Base-by-base conservation (phyloP, 1,139 yeast species). In the Kluyveromyces sp. region DNA sequence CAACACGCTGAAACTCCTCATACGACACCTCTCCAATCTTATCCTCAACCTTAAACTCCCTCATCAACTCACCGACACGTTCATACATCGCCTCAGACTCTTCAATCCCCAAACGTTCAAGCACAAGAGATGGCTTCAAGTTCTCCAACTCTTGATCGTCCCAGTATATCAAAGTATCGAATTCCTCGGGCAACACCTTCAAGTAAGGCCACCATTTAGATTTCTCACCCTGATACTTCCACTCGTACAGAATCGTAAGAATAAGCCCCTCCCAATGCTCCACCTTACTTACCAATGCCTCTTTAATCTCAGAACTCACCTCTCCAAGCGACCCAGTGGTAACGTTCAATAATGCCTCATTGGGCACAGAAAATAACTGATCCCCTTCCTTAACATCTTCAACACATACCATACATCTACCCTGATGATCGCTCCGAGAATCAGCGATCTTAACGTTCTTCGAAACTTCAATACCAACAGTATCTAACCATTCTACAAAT, bases 141-240 rank as follows among this genome's bases (percentile, higher is more conserved):
- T 53, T 44, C 2, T 69, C 55, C 43, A 85, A 62, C 41, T 72
- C 73, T 1, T 61, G 59, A 0, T 74, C 77, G 2, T 56, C 54
- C 97, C 97, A 92, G 58, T 80, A 88, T 79, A 89, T 84, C 48
- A 90, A 75, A 42, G 83, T 85, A 57, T 81, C 74, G 61, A 85
- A 81, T 15, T 65, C 56, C 1, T 58, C 55, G 2, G 97, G 97
- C 43, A 92, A 69, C 0, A 89, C 77, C 34, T 75, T 69, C 50
- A 88, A 78, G 64, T 92, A 92, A 1, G 79, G 74, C 47, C 60
- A 62, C 95, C 96, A 90, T 34, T 66, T 69, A 43, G 86, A 78
- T 7, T 65, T 53, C 1, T 65, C 67, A 4, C 71, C 69, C 52
- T 71, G 60, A 15, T 65, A 53, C 10, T 64, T 58, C 32, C 66